Base-by-base conservation (phyloP, 1,139 yeast genomes). In the Yamadazyma aaseri region DNA sequence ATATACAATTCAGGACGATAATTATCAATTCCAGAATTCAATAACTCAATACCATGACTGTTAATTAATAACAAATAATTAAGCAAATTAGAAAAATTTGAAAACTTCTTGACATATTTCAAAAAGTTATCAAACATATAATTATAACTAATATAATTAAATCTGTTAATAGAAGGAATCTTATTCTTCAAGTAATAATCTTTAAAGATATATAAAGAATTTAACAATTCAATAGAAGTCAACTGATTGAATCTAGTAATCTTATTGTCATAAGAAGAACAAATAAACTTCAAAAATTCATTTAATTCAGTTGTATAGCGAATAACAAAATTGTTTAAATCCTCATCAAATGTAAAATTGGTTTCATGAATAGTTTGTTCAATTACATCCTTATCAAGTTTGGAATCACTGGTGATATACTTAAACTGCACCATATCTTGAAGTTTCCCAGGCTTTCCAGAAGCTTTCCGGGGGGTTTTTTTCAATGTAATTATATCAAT, bases 401-500 rank as follows among this genome's bases (percentile, higher is more conserved):
- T 29, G 4, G 33, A 20, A n/a, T 28, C 33, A n/a, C 26, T 30
- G 16, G 34, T 12, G 11, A 24, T 32, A 11, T 9, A n/a, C 18
- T 20, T 26, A 4, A 20, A 17, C 23, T 23, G 20, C 3, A 23
- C 12, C 3, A 22, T 6, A 25, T 11, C 28, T 12, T 29, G 23
- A 6, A 14, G 26, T 16, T 12, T 20, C n/a, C n/a, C n/a, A 18
- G 28, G 15, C 14, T 11, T 11, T 7, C 15, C 16, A 11, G 21
- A 18, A 14, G 25, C 11, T 32, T 33, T 47, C 34, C 47, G 55
- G 17, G 51, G 55, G 16, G 49, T 58, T 42, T 54, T 63, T 36
- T 48, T 56, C 40, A 66, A 42, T 5, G 71, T 52, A 17, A 66
- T 60, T 32, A 50, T 42, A 44, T 65, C 72, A 37, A 66, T 62